A percentile compares a stretch with the other conserved stretches of the same genome.
These are phyloP conservation scores for Oryza rufipogon DNA, from an alignment of 176 grass and related monocot genomes.

Conservation along the genomic window DNA sequence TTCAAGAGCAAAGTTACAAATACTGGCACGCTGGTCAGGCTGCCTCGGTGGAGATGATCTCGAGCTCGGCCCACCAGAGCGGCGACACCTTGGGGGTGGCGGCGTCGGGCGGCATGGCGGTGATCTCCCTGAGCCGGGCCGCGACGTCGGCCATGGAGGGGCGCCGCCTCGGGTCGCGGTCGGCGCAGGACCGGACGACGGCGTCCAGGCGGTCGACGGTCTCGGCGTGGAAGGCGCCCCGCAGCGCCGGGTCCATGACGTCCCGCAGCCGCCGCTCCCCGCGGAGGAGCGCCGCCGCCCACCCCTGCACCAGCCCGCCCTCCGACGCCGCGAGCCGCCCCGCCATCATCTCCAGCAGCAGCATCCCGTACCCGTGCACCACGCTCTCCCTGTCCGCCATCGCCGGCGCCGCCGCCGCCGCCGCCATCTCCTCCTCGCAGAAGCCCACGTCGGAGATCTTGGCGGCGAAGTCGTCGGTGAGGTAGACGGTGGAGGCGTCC, in stretches of 20 bases:
- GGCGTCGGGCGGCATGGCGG: conserved; percentile 67
- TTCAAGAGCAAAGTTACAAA: neutral
- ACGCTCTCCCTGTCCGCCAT: conserved; percentile 48
- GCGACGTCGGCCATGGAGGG: conserved; percentile 63
- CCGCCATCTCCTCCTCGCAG: conserved; percentile 31
- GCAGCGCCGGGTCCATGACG: conserved; percentile 59
- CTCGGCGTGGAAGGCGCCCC: conserved; percentile 40
- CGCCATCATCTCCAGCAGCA: conserved; percentile 83
- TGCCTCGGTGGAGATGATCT: conserved; percentile 72
- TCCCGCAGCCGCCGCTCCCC: conserved; percentile 56
- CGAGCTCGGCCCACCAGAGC: conserved; percentile 88
- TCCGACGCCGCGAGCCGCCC: conserved; percentile 61
- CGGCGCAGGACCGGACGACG: conserved; percentile 59
- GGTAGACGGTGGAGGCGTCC: conserved; percentile 74
- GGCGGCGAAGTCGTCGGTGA: conserved; percentile 87
- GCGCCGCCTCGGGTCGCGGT: conserved; percentile 52
- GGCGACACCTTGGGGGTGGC: conserved; percentile 82
- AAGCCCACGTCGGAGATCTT: conserved; percentile 85
- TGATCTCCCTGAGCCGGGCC: conserved; percentile 62
- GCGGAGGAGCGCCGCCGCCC: conserved; percentile 56
- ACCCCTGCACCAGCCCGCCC: conserved; percentile 60
- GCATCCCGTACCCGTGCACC: conserved; percentile 82
- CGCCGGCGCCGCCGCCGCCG: neutral
- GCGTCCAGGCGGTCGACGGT: conserved; percentile 51
- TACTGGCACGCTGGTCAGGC: conserved; percentile 26